Base-by-base conservation (phyloP, 371 early-diverging fungal species). In the Mucor ambiguus region DNA sequence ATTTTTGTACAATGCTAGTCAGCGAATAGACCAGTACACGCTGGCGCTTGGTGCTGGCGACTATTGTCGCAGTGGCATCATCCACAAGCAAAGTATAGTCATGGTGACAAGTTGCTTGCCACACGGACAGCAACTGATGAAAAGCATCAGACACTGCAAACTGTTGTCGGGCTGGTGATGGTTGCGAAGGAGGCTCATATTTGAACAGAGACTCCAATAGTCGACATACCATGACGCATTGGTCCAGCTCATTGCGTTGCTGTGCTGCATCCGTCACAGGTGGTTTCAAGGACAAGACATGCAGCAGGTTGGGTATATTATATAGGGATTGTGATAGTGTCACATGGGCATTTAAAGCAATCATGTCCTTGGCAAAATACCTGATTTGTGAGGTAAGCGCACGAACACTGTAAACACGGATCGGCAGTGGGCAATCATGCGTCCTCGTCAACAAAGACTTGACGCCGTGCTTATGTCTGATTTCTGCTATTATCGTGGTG, bases 1-100 rank as follows among this genome's bases (percentile, higher is more conserved):
- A 57, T 9, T n/a, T 20, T 29, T 32, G 61, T 20, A 57, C 37
- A 16, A 69, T 64, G 3, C 32, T 35, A 3, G 49, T 48, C 4
- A 64, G 12, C 6, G 35, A 37, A 38, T 69, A 69, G 0, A 69
- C n/a, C 3, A 69, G 28, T 1, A 55, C 10, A 10, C 41, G 32
- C 4, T 35, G 57, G 16, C 60, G 35, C 20, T 60, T 69, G 20
- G 49, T 26, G 26, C 14, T 24, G 33, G 33, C 8, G 4, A 9
- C 33, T 24, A 12, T 4, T 3, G 49, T 26, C 0, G 20, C 28
- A 55, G 32, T 9, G 9, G 16, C 32, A 20, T 55, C 32, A 55
- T 55, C 16, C 7, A 12, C 20, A 0, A 55, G 55, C 0, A 32
- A 55, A n/a, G 28, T 7, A 32, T 30, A 55, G 3, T 30, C 29